Base-by-base conservation (phyloP, 2,329 filamentous ascomycete genomes). In the Trichoderma atroviride region DNA sequence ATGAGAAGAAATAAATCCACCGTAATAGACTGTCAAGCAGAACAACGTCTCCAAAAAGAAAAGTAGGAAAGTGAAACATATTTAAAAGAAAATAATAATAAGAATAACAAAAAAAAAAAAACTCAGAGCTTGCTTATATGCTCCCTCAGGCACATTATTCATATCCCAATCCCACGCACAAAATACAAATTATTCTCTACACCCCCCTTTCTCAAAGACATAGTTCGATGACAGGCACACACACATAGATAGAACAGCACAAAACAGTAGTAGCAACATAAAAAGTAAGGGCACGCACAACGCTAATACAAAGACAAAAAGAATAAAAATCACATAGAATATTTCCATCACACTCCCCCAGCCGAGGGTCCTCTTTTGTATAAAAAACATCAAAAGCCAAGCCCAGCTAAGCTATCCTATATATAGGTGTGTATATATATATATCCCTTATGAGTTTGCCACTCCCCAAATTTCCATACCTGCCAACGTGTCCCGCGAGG, bases 371-470 rank as follows among this genome's bases (percentile, higher is more conserved):
- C 14, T 47, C 55, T 19, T 33, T 27, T 58, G n/a, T 37, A 43
- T 43, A 43, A 43, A 50, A 56, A 37, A 29, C 27, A 16, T 47
- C 55, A 47, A 58, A 55, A 40, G 50, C 63, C 31, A 66, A 67
- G 63, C 55, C 63, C 35, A 67, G 61, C 63, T 40, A 29, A 43
- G 63, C 53, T 59, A 29, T 67, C 55, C 40, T 19, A 47, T 43
- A 43, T 43, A 43, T 40, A 40, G 11, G 11, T 35, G 13, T 13
- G 13, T 19, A 47, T 43, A 43, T 43, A 43, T 40, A 40, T 40
- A 40, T 66, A 50, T 67, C 40, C 63, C 35, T 14, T 43, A 56
- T 59, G 37, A 59, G 53, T 67, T 59, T 67, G 55, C 63, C 63
- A 43, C 63, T 52, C 63, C 55, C 62, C 63, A n/a, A 43, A 37